Base-by-base conservation (phyloP, 2,329 filamentous ascomycete genomes). In the Cladophialophora exuberans region DNA sequence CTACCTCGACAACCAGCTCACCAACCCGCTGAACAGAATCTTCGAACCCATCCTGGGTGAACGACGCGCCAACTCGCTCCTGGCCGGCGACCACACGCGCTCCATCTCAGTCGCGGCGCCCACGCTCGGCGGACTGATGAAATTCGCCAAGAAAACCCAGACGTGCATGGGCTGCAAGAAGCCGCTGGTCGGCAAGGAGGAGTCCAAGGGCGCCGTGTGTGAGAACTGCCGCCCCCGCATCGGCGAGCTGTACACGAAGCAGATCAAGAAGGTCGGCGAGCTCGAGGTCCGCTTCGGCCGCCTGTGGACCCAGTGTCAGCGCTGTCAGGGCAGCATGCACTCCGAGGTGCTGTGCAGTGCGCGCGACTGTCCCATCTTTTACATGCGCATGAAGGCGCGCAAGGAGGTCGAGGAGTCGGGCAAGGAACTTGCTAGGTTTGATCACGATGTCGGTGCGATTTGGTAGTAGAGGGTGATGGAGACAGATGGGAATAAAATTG, bases 381-480 rank as follows among this genome's bases (percentile, higher is more conserved):
- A 99, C 73, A 99, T 99, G 94, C 86, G 94, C 3, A 99, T 99
- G 94, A 99, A 99, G 81, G 93, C 93, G 26, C 96, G 97, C 82
- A 99, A 99, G 79, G 94, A 99, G 71, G 86, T 97, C 33, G 93
- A 97, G 72, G 94, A 99, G 75, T 87, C 87, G 1, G 90, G 92
- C 54, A 95, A 90, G 76, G 94, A 99, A 72, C 73, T 99, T 66
- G 83, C 83, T 64, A 80, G 94, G 65, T 99, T 99, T 73, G 94
- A 99, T 74, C 83, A 85, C 61, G 92, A 96, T 73, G 83, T 85
- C 66, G 86, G 88, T n/a, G 62, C 62, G 3, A 55, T 63, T 20
- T 64, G 62, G 62, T 64, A 49, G 46, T n/a, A n/a, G n/a, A n/a
- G n/a, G n/a, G n/a, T n/a, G n/a, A n/a, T n/a, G n/a, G n/a, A n/a